A percentile compares a stretch with the other conserved stretches of the same genome.
phyloP scores from a whole-genome alignment of 192 early-diverging fungal genomes.

The Glomus cerebriforme region DNA sequence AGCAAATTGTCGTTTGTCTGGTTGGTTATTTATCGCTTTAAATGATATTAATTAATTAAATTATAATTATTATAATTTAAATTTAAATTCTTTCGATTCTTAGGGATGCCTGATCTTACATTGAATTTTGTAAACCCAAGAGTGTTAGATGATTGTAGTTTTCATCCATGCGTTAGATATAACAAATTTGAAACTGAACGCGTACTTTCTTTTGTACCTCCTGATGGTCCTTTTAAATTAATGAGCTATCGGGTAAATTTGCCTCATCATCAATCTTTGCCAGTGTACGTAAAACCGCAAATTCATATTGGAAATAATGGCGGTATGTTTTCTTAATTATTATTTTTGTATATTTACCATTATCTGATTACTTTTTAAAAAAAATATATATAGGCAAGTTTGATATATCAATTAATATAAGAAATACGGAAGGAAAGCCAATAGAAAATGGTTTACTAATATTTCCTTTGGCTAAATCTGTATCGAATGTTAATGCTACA shows the following conservation, averaged over 20 bases:
- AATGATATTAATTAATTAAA: no score
- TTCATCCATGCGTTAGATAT: conserved; percentile 90
- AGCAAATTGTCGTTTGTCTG: conserved; percentile 78
- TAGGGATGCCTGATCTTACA: conserved; percentile 88
- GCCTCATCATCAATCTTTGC: conserved; percentile 56
- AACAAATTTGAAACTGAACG: conserved; percentile 80
- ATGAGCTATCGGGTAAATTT: conserved; percentile 78
- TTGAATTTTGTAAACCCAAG: conserved; percentile 71
- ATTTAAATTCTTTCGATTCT: no score
- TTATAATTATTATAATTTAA: no score
- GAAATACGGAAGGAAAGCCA: conserved; percentile 64
- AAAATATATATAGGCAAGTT: conserved; percentile 59
- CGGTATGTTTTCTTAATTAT: conserved; percentile 38
- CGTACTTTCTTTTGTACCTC: conserved; percentile 87
- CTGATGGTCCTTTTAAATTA: conserved; percentile 89
- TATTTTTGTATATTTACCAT: background rate
- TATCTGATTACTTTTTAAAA: background rate
- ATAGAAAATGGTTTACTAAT: conserved; percentile 65
- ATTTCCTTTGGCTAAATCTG: conserved; percentile 60
- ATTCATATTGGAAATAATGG: conserved; percentile 58
- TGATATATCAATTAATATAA: conserved; percentile 64
- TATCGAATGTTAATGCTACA: conserved; percentile 59
- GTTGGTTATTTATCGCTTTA: conserved; percentile 39
- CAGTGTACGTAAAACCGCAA: conserved; percentile 64
- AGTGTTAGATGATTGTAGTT: conserved; percentile 77